Evolutionary conservation across 805 yeast genomes (phyloP).

Genomic region (Metschnikowia borealis): DNA sequence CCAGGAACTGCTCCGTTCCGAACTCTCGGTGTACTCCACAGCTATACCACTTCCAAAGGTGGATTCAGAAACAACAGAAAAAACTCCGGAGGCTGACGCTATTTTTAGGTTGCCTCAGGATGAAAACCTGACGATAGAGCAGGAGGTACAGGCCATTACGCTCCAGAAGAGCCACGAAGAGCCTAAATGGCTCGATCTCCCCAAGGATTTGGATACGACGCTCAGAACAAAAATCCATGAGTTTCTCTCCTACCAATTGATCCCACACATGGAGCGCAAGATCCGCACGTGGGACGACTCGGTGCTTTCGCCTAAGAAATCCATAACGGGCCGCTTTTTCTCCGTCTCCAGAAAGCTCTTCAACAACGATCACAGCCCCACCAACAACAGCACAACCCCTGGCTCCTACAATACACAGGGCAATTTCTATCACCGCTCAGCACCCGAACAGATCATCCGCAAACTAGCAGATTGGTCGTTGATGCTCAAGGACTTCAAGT

Average conservation of each 20-base stretch:
- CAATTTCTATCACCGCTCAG: slow-evolving; percentile 56
- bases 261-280: slow-evolving; percentile 84
- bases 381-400: slow-evolving; percentile 26
- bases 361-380: slow-evolving; percentile 31
- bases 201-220: slow-evolving; percentile 37
- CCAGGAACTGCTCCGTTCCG: slow-evolving; percentile 25
- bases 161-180: slow-evolving; percentile 19
- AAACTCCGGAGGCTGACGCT: slow-evolving; percentile 18
- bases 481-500: slow-evolving; percentile 84
- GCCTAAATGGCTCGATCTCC: slow-evolving; percentile 21
- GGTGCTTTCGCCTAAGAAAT: slow-evolving; percentile 68
- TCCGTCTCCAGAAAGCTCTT: slow-evolving; percentile 60
- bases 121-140: slow-evolving; percentile 45
- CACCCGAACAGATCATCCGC: slow-evolving; percentile 71
- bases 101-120: slow-evolving; percentile 11
- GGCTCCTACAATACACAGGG: slow-evolving; percentile 45
- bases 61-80: slow-evolving; percentile 46
- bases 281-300: slow-evolving; percentile 84
- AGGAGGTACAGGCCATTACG: slow-evolving; percentile 42
- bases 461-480: slow-evolving; percentile 90
- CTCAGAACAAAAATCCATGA: slow-evolving; percentile 43
- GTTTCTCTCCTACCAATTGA: slow-evolving; percentile 44
- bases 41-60: slow-evolving; percentile 30
- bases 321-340: slow-evolving; percentile 70
- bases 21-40: slow-evolving; percentile 27